A percentile compares a stretch with the other conserved stretches of the same genome.
Conservation (phyloP, 805 yeast genomes). For the Cyberlindnera bimundalis region DNA sequence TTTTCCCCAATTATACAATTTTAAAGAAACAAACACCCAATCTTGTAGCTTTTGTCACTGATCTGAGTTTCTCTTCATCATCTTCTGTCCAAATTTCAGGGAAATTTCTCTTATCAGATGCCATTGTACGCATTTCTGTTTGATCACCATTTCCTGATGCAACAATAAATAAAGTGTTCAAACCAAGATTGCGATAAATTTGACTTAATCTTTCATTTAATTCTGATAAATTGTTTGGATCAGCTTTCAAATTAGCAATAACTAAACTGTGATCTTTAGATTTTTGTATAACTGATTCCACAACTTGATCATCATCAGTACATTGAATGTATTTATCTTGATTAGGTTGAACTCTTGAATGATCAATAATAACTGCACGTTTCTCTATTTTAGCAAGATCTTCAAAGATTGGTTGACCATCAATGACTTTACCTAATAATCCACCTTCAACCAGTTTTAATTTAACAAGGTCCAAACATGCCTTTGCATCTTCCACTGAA, state of each 20-base stretch:
- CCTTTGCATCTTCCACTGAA: constrained; percentile 78
- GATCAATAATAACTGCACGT: constrained; percentile 34
- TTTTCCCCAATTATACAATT: constrained; percentile 23
- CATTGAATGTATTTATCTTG: constrained; percentile 38
- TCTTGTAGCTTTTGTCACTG: constrained; percentile 51
- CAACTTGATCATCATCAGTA: constrained; percentile 56
- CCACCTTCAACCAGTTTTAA: constrained; percentile 65
- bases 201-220: constrained; percentile 44
- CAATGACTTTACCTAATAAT: constrained; percentile 53
- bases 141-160: constrained; percentile 65
- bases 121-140: constrained; percentile 42
- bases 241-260: constrained; percentile 54
- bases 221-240: constrained; percentile 2
- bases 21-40: constrained; percentile 55
- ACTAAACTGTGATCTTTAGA: constrained; percentile 36
- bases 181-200: constrained; percentile 53
- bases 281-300: constrained; percentile 34
- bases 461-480: constrained; percentile 76
- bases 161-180: constrained; percentile 55
- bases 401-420: constrained; percentile 41
- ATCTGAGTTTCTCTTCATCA: constrained; percentile 44
- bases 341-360: constrained; percentile 26
- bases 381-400: constrained; percentile 33
- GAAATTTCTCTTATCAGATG: constrained; percentile 39
- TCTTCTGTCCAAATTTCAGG: constrained; percentile 50